Evolutionary conservation across 805 yeast species (phyloP).

Genomic region (Tetrapisispora fleetii): DNA sequence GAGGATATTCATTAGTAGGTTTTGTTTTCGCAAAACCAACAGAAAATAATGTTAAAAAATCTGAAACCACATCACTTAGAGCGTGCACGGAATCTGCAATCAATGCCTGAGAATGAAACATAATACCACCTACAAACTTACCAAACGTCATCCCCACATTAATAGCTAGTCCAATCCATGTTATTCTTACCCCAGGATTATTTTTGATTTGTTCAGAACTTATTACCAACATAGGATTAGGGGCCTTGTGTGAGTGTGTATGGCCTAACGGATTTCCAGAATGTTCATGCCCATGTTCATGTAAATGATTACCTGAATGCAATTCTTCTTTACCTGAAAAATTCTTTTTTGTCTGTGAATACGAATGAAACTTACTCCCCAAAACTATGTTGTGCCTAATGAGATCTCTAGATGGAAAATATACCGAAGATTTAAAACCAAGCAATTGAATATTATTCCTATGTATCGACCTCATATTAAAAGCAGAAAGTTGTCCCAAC

Average conservation of each 20-base stretch:
- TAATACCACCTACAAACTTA: constrained; percentile 81
- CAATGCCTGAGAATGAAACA: constrained; percentile 89
- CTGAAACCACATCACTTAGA: constrained; percentile 80
- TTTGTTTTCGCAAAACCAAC: constrained; percentile 62
- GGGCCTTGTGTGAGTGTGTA: constrained; percentile 28
- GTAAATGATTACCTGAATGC: not conserved
- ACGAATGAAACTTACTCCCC: not conserved
- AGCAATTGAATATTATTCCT: too few species aligned
- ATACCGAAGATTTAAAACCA: not conserved
- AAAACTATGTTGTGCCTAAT: not conserved
- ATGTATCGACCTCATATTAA: too few species aligned
- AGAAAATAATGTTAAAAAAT: constrained; percentile 78
- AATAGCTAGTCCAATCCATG: constrained; percentile 81
- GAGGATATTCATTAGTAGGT: constrained; percentile 56
- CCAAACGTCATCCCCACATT: constrained; percentile 80
- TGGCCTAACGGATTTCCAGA: constrained; percentile 12
- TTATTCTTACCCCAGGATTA: constrained; percentile 85
- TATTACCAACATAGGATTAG: constrained; percentile 27
- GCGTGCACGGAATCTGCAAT: constrained; percentile 95
- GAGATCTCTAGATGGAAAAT: not conserved
- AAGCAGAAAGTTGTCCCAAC: not conserved
- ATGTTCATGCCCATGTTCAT: constrained; percentile 13
- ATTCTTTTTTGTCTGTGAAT: not conserved
- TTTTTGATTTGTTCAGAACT: constrained; percentile 37
- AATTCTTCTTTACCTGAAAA: not conserved